Base-by-base conservation (phyloP, 495 filamentous ascomycete genomes). In the Penicillium parvum region DNA sequence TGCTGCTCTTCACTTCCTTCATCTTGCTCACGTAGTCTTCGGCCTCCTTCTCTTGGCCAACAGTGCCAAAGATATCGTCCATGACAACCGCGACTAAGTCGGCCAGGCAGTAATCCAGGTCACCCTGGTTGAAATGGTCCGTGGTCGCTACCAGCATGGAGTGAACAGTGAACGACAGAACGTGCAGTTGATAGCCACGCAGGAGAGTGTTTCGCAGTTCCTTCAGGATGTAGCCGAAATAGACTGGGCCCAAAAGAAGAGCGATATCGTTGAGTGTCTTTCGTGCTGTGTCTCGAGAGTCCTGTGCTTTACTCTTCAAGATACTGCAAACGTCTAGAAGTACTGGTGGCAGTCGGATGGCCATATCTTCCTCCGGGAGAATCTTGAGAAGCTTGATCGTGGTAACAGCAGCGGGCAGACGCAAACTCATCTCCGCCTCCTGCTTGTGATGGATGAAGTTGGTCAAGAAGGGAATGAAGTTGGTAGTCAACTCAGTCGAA, bases 1-100 rank as follows among this genome's bases (percentile, higher is more conserved):
- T 97, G 72, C 85, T 96, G 57, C 85, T 90, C 70, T 96, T 96
- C 14, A 97, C 84, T 68, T 99, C 92, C 65, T 88, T 94, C 86
- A 95, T 96, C 55, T 88, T 83, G 64, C 86, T 96, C 42, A 84
- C 79, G 58, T 99, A 99, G 30, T 90, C 92, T 50, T 91, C 90
- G 0, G 91, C 90, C 52, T 99, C 92, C 60, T 99, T 99, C 55
- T 99, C 92, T 67, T 92, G 83, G 10, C 92, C 92, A n/a, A 84
- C 82, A n/a, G 78, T 81, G 12, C 92, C 92, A 60, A 99, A 99
- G 9, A 90, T 94, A 58, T 97, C 94, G 52, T 99, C 92, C 87
- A 97, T 94, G 37, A 96, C 84, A 29, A 99, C 77, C 3, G 79
- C 72, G 30, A 88, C 78, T 28, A 97, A 79, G 12, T 87, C 74